A percentile compares a stretch with the other conserved stretches of the same genome.
Conservation (phyloP, 148 eudicot genomes). For the Camellia granthamiana region DNA sequence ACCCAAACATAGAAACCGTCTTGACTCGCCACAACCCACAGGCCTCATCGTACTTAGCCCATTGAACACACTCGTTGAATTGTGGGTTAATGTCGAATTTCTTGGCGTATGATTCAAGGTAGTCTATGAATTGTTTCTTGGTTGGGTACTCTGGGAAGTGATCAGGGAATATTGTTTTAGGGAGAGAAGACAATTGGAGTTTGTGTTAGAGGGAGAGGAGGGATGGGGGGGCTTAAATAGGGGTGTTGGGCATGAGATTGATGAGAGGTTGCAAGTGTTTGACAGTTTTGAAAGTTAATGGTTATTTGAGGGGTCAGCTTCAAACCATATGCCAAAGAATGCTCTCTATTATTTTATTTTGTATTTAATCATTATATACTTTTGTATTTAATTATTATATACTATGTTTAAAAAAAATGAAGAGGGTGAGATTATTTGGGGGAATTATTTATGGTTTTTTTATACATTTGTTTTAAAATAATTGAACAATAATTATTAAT, state of each 20-base stretch:
- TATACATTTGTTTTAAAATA: too few species aligned
- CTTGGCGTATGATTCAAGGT: constrained; percentile 66
- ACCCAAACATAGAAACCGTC: constrained; percentile 23
- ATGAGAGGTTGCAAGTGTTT: too few species aligned
- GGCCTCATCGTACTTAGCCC: constrained; percentile 63
- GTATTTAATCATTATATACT: too few species aligned
- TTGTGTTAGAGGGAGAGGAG: constrained; percentile 9
- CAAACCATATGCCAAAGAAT: too few species aligned
- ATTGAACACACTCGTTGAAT: constrained; percentile 63
- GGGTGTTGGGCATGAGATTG: constrained; percentile 12
- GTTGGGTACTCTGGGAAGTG: constrained; percentile 79
- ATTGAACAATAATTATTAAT: too few species aligned
- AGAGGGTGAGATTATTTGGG: too few species aligned
- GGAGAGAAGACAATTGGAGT: constrained; percentile 24
- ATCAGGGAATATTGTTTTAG: constrained; percentile 70
- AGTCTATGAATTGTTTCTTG: constrained; percentile 68
- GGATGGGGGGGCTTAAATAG: constrained; percentile 22
- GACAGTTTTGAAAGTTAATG: too few species aligned
- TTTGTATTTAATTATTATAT: too few species aligned
- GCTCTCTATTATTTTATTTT: too few species aligned
- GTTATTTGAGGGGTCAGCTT: too few species aligned
- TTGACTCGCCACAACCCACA: constrained; percentile 66
- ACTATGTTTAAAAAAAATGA: too few species aligned
- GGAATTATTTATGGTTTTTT: too few species aligned
- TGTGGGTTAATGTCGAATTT: constrained; percentile 57